Conservation (phyloP, 805 yeast genomes). For the Isabelozyma heimii region DNA sequence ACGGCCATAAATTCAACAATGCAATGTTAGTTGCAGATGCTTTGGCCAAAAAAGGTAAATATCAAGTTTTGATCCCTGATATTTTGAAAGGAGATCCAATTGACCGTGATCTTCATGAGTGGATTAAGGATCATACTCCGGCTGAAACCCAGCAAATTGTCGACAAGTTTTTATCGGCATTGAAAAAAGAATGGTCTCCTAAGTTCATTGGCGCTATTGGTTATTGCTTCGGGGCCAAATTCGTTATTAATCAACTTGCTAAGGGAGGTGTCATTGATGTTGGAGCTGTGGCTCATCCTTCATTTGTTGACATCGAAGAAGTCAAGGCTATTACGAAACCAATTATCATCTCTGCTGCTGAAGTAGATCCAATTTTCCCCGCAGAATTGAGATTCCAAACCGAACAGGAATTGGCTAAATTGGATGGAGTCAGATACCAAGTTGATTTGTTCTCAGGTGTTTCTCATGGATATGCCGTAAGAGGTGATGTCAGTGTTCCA, state of each 20-base stretch:
- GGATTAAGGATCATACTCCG: constrained; percentile 57
- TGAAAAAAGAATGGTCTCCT: constrained; percentile 45
- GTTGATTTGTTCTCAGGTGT: constrained; percentile 62
- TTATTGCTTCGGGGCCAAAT: constrained; percentile 84
- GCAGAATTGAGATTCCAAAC: constrained; percentile 61
- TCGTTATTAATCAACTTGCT: constrained; percentile 50
- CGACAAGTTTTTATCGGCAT: constrained; percentile 42
- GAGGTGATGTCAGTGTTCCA: constrained; percentile 65
- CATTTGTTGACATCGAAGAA: constrained; percentile 65
- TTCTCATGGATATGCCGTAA: constrained; percentile 75
- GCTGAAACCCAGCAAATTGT: constrained; percentile 48
- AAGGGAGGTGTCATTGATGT: constrained; percentile 30
- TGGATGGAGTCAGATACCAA: constrained; percentile 51
- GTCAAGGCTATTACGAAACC: constrained; percentile 57
- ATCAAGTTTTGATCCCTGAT: constrained; percentile 74
- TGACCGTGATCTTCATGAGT: constrained; percentile 24
- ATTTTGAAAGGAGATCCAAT: constrained; percentile 52
- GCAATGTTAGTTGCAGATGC: constrained; percentile 60
- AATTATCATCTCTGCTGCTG: constrained; percentile 71
- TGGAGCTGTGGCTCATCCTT: constrained; percentile 84
- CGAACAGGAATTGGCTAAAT: constrained; percentile 49
- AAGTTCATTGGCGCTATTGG: constrained; percentile 61
- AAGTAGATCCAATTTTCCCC: constrained; percentile 62
- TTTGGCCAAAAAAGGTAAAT: constrained; percentile 56
- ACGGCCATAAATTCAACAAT: constrained; percentile 61